Conservation (phyloP, 441 rosid genomes). For the Melastoma candidum region DNA sequence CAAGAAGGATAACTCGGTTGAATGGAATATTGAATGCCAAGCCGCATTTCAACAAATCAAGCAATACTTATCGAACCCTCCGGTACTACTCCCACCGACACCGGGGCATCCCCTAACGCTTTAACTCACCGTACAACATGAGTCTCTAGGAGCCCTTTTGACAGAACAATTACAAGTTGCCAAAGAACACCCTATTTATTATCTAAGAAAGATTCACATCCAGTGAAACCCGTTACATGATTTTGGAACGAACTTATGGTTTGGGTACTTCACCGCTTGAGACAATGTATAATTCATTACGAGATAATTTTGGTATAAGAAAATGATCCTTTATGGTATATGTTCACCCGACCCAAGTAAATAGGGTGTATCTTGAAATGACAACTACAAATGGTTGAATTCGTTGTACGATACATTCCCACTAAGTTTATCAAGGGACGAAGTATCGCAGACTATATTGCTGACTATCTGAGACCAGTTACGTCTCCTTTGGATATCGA, state of each 20-base stretch:
- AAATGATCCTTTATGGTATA: background rate
- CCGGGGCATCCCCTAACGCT: no score
- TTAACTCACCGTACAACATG: no score
- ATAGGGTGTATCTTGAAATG: background rate
- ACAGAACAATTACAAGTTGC: background rate
- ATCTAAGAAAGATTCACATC: conserved; percentile 1
- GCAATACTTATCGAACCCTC: no score
- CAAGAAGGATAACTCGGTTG: no score
- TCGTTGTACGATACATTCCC: background rate
- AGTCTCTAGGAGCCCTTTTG: no score
- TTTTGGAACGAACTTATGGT: background rate
- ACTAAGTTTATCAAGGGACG: background rate
- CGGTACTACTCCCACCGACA: no score
- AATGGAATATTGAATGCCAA: no score
- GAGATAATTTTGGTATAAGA: background rate
- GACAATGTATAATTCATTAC: background rate
- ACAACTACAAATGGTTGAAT: conserved; percentile 1
- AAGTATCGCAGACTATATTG: background rate
- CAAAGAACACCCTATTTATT: background rate
- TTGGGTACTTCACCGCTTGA: no score
- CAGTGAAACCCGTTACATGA: background rate
- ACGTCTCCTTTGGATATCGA: no score
- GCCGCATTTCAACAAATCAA: no score
- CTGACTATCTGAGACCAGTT: background rate
- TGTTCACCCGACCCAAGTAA: background rate